phyloP scores from a whole-genome alignment of 1,139 yeast species.

The Geotrichum reessii region DNA sequence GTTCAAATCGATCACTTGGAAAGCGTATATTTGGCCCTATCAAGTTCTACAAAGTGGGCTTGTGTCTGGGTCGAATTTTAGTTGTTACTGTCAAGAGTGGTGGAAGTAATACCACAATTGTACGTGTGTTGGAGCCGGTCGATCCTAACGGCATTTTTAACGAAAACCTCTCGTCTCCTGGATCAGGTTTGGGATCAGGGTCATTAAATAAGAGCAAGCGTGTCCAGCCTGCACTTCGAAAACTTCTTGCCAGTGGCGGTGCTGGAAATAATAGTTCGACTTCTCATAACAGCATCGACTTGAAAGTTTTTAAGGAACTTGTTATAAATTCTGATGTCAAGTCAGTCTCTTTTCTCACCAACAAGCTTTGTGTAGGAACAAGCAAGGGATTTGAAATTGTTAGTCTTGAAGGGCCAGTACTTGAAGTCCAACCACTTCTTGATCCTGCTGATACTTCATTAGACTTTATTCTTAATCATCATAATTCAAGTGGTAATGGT shows the following conservation, averaged over 20 bases:
- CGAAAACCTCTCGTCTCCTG: neutral
- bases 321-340: slow-evolving; percentile 82
- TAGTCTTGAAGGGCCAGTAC: slow-evolving; percentile 53
- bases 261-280: slow-evolving; percentile 29
- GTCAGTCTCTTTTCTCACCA: slow-evolving; percentile 81
- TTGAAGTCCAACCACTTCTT: slow-evolving; percentile 66
- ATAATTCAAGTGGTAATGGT: neutral
- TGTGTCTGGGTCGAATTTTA: slow-evolving; percentile 80
- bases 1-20: slow-evolving; percentile 67
- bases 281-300: slow-evolving; percentile 29
- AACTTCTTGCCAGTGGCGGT: slow-evolving; percentile 39
- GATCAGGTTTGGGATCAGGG: neutral
- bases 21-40: slow-evolving; percentile 77
- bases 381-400: slow-evolving; percentile 94
- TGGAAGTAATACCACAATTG: slow-evolving; percentile 56
- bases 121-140: slow-evolving; percentile 83
- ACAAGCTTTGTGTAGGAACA: slow-evolving; percentile 89
- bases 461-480: slow-evolving; percentile 67
- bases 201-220: slow-evolving; percentile 27
- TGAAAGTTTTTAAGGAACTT: slow-evolving; percentile 72
- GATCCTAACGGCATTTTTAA: slow-evolving; percentile 37
- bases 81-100: slow-evolving; percentile 86
- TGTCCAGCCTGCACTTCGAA: slow-evolving; percentile 42
- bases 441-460: slow-evolving; percentile 96
- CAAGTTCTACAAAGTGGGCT: slow-evolving; percentile 84